Evolutionary conservation across 129 eudicot genomes (phyloP).

Genomic region (Saussurea involucrata): DNA sequence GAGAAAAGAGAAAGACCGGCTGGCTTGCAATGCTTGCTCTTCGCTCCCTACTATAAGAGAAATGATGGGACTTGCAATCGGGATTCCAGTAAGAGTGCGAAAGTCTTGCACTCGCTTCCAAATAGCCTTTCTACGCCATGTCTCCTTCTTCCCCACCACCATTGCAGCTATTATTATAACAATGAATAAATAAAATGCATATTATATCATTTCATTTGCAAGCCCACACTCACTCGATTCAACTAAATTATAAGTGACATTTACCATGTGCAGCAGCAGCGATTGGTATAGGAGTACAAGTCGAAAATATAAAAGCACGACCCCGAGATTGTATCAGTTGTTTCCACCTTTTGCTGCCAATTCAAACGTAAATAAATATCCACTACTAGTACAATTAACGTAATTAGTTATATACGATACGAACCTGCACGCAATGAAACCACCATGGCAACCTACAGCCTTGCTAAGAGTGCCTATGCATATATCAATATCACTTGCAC

Average conservation of each 20-base stretch:
- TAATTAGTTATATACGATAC: background rate
- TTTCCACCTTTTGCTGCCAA: constrained; percentile 88
- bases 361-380: constrained; percentile 4
- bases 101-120: constrained; percentile 84
- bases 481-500: constrained; percentile 85
- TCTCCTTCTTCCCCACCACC: constrained; percentile 68
- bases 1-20: constrained; percentile 52
- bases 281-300: constrained; percentile 86
- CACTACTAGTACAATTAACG: background rate
- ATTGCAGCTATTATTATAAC: constrained; percentile 62
- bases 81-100: constrained; percentile 68
- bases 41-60: constrained; percentile 89
- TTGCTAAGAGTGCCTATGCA: constrained; percentile 97
- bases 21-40: constrained; percentile 79
- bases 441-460: constrained; percentile 99
- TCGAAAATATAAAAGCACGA: constrained; percentile 94
- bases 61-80: constrained; percentile 77
- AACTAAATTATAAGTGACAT: background rate
- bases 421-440: constrained; percentile 98
- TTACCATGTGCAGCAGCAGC: constrained; percentile 95
- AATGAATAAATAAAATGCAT: background rate
- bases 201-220: background rate
- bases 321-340: constrained; percentile 90
- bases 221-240: background rate
- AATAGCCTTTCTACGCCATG: constrained; percentile 84